Evolutionary conservation across 305 asterid species (phyloP).

Genomic region (Withania somnifera): DNA sequence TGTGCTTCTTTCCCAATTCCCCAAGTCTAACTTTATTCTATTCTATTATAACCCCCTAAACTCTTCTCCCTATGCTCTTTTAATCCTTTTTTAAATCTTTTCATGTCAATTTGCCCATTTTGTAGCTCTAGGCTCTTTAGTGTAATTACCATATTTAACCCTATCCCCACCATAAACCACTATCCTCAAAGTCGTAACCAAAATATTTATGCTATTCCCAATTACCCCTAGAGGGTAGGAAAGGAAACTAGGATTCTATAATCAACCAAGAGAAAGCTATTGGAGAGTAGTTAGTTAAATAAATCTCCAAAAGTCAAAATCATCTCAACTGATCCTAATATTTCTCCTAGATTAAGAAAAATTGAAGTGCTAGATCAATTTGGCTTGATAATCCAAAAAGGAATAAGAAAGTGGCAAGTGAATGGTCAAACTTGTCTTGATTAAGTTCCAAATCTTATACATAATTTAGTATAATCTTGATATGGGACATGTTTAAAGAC

Average conservation of each 20-base stretch:
- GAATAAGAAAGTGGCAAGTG: not conserved
- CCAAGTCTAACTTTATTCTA: not conserved
- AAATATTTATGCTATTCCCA: not conserved
- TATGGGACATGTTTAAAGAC: not conserved
- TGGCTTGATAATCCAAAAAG: not conserved
- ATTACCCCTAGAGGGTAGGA: not conserved
- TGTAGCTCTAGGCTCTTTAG: not conserved
- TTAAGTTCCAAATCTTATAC: not conserved
- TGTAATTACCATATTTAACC: not conserved
- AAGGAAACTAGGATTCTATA: not conserved
- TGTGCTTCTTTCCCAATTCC: conserved; percentile 16
- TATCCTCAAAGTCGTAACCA: not conserved
- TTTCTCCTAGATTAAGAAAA: not conserved
- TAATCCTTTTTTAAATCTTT: not conserved
- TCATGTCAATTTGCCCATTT: not conserved
- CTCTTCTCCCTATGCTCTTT: conserved; percentile 8
- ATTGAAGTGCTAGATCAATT: not conserved
- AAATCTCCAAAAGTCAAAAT: not conserved
- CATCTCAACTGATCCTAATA: not conserved
- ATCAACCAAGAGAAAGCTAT: not conserved
- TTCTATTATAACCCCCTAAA: not conserved
- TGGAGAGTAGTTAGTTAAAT: not conserved
- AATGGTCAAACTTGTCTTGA: not conserved
- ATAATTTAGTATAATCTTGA: not conserved
- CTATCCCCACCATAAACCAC: not conserved